These are phyloP conservation scores for Arthrobotrys conoides DNA, from an alignment of 2,329 filamentous ascomycete species.

Conservation along the genomic window DNA sequence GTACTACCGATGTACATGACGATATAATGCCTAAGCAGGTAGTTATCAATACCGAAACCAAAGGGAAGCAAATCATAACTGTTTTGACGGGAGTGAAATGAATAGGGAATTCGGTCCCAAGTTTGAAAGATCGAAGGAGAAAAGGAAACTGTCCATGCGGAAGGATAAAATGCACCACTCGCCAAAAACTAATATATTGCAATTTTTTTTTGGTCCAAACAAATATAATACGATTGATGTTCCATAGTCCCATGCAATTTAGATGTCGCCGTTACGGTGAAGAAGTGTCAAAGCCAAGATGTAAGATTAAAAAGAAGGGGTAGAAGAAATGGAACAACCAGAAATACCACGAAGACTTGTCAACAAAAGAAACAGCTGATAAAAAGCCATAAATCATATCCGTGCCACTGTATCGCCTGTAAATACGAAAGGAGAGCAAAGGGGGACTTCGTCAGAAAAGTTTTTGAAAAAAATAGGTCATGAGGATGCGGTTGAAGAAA, in stretches of 20 bases:
- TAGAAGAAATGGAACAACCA: constrained; percentile 12
- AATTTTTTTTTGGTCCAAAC: constrained; percentile 5
- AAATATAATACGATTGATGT: constrained; percentile 3
- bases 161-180: not conserved
- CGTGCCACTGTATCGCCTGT: constrained; percentile 55
- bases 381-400: constrained; percentile 44
- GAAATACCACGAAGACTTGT: constrained; percentile 24
- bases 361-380: constrained; percentile 5
- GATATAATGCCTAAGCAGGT: not conserved
- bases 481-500: constrained; percentile 12
- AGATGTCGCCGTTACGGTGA: constrained; percentile 27
- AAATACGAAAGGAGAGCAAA: constrained; percentile 21
- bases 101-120: not conserved
- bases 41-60: too few relatives aligned
- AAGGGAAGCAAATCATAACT: not conserved
- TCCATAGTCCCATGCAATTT: constrained; percentile 28
- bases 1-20: not conserved
- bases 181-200: not conserved
- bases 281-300: constrained; percentile 19
- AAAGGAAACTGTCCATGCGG: not conserved
- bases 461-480: constrained; percentile 13
- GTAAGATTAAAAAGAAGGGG: constrained; percentile 26
- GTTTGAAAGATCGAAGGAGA: not conserved
- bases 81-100: not conserved
- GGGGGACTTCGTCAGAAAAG: constrained; percentile 8